Base-by-base conservation (phyloP, 129 eudicot genomes). In the Chrysanthemum seticuspe region DNA sequence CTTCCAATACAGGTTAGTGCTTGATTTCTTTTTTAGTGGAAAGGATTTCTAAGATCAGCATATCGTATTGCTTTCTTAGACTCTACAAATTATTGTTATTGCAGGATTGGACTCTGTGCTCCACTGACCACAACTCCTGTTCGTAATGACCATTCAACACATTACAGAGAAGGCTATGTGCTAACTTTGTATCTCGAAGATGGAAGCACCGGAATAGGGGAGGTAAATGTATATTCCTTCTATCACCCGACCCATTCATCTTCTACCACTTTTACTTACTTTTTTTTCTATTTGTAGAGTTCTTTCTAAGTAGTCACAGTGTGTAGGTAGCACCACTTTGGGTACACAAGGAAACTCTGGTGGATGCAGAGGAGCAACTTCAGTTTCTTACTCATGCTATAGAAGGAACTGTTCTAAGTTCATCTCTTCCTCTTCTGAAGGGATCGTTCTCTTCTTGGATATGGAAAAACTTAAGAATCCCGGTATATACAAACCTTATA, bases 271-370 rank as follows among this genome's bases (percentile, higher is more conserved):
- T 31, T 29, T 29, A 34, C 18, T 62, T 29, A 21, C n/a, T 25
- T 21, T 61, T 61, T 13, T 1, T 23, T 27, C 2, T 21, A 27
- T 62, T 61, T 23, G 60, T 53, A 69, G 64, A 34, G 19, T 29
- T 71, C 6, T 73, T 68, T 65, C 67, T 74, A 12, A 78, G 15
- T 19, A 73, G 19, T 55, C 70, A 8, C 69, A 25, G 68, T 67
- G 45, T 50, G 60, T 87, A 95, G 99, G 87, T 95, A 45, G 97
- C 99, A 57, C 99, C 99, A 53, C 91, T 95, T 70, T 91, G 92
- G 79, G 80, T 73, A 73, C 83, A 90, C 78, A 67, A 76, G 73
- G 96, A 83, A 70, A 87, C 73, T 65, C 16, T 95, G 74, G 76
- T 73, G 50, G 94, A 88, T 77, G 94, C 83, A 66, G 88, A 91